phyloP scores from a whole-genome alignment of 2,329 filamentous ascomycete genomes.

The Ophiostoma piceae region DNA sequence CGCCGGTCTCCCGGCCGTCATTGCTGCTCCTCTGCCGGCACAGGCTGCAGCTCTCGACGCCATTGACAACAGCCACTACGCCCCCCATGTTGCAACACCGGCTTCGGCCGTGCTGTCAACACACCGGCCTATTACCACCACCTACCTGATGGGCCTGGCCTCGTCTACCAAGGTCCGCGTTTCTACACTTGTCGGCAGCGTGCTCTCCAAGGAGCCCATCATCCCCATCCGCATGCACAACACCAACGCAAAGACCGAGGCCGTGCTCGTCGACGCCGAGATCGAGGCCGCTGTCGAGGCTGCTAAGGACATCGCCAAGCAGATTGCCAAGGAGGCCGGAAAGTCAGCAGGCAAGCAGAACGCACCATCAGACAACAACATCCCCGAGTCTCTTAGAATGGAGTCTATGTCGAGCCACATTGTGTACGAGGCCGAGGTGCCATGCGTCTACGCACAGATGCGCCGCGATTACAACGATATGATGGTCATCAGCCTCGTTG shows the following conservation, averaged over 20 bases:
- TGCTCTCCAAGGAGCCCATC: neutral
- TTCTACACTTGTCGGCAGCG: neutral
- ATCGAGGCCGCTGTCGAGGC: slow-evolving; percentile 14
- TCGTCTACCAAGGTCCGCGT: neutral
- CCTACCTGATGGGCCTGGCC: slow-evolving; percentile 27
- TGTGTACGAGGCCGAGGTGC: slow-evolving; percentile 13
- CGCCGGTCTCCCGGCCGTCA: slow-evolving; percentile 12
- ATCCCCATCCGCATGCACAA: slow-evolving; percentile 10
- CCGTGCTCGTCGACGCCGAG: slow-evolving; percentile 17
- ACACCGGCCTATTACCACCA: slow-evolving; percentile 25
- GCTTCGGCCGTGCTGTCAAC: slow-evolving; percentile 23
- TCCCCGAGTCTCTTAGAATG: slow-evolving; percentile 21
- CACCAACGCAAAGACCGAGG: slow-evolving; percentile 16
- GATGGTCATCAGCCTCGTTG: slow-evolving; percentile 32
- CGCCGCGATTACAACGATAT: slow-evolving; percentile 31
- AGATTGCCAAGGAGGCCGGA: neutral
- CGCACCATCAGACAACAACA: neutral
- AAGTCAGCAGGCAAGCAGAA: neutral
- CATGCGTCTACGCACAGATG: slow-evolving; percentile 27
- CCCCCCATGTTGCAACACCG: slow-evolving; percentile 13
- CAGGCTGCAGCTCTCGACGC: slow-evolving; percentile 18
- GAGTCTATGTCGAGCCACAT: slow-evolving; percentile 17
- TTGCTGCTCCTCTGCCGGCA: slow-evolving; percentile 20
- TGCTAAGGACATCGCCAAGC: slow-evolving; percentile 10
- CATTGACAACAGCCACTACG: slow-evolving; percentile 25